Base-by-base conservation (phyloP, 768 basidiomycete genomes). In the Boletus edulis region DNA sequence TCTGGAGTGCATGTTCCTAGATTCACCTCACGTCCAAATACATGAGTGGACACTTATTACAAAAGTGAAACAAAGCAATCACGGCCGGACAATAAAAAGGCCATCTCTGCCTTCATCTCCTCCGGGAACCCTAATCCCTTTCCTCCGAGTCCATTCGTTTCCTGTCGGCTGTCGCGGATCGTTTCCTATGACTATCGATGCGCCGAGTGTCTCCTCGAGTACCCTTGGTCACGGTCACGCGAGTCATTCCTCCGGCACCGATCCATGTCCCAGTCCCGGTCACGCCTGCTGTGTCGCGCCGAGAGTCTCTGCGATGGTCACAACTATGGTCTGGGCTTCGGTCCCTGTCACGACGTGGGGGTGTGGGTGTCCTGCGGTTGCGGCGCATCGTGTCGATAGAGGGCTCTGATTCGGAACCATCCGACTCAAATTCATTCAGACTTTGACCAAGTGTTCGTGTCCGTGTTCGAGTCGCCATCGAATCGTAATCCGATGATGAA, bases 401-500 rank as follows among this genome's bases (percentile, higher is more conserved):
- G 11, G 63, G 43, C 42, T 65, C 73, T 0, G 77, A 75, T 46
- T 72, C 69, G 8, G n/a, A n/a, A n/a, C n/a, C n/a, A n/a, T n/a
- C n/a, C n/a, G n/a, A n/a, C n/a, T n/a, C n/a, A n/a, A n/a, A n/a
- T n/a, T n/a, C n/a, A n/a, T n/a, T n/a, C 76, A 0, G 79, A 77
- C 40, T 74, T 70, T 3, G 76, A 67, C 15, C n/a, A n/a, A n/a
- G n/a, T n/a, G n/a, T n/a, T n/a, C n/a, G n/a, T n/a, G n/a, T n/a
- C n/a, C n/a, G n/a, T n/a, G n/a, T n/a, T n/a, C n/a, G n/a, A n/a
- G n/a, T 57, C 57, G 13, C 43, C 49, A 35, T 74, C 75, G 75
- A 71, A 51, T 72, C 65, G 1, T 70, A 68, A 39, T 74, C 75
- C 1, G 77, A 77, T 2, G 77, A 77, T 7, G 75, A n/a, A n/a